Evolutionary conservation across 2,329 filamentous ascomycete genomes (phyloP).

Genomic region (Phialemonium atrogriseum): DNA sequence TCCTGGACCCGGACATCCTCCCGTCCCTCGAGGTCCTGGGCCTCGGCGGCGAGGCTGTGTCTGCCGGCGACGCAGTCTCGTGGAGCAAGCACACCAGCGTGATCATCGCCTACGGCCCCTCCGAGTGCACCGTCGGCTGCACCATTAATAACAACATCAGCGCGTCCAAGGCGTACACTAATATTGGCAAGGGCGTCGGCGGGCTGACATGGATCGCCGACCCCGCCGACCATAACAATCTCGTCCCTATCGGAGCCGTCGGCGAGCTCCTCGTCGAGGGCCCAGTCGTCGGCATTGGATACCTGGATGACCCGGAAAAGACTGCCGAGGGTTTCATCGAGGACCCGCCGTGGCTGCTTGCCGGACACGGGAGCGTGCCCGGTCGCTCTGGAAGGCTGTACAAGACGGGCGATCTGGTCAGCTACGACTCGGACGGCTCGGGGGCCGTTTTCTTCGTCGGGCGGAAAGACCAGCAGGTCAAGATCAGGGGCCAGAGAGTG

Average conservation of each 20-base stretch:
- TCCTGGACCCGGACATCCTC: slow-evolving; percentile 36
- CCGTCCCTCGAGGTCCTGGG: slow-evolving; percentile 36
- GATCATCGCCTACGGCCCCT: slow-evolving; percentile 44
- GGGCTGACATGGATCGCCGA: slow-evolving; percentile 17
- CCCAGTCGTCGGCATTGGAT: slow-evolving; percentile 40
- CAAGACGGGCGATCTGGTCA: slow-evolving; percentile 40
- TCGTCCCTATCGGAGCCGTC: slow-evolving; percentile 20
- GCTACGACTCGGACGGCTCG: slow-evolving; percentile 30
- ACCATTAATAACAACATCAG: slow-evolving; percentile 17
- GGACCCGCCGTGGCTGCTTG: slow-evolving; percentile 12
- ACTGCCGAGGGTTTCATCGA: slow-evolving; percentile 23
- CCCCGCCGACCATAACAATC: slow-evolving; percentile 15
- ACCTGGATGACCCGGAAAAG: slow-evolving; percentile 29
- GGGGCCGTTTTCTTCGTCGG: slow-evolving; percentile 32
- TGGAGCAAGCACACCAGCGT: slow-evolving; percentile 39
- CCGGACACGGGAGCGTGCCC: slow-evolving; percentile 23
- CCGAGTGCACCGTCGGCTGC: slow-evolving; percentile 40
- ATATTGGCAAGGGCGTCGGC: slow-evolving; percentile 18
- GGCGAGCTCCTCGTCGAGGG: slow-evolving; percentile 30
- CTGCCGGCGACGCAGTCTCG: slow-evolving; percentile 35
- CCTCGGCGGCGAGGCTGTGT: slow-evolving; percentile 45
- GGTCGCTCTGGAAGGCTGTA: slow-evolving; percentile 32
- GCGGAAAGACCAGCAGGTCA: slow-evolving; percentile 51
- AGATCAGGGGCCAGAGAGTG: slow-evolving; percentile 49
- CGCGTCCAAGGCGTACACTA: slow-evolving; percentile 14